phyloP scores from a whole-genome alignment of 768 basidiomycete genomes.

The Mycena kentingensis region DNA sequence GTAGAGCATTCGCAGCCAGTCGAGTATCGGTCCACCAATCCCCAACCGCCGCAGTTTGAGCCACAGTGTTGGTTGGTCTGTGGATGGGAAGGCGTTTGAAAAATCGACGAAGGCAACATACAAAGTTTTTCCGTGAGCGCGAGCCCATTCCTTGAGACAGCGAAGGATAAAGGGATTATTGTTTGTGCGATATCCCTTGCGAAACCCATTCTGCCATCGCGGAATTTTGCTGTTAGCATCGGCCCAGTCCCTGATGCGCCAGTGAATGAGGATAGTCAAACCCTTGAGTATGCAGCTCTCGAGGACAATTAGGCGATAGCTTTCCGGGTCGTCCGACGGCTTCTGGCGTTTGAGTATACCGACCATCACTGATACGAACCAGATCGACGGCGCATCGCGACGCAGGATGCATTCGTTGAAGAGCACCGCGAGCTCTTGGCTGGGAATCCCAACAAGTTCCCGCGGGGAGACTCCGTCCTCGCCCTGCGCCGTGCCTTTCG shows the following conservation, averaged over 20 bases:
- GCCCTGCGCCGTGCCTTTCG: neutral
- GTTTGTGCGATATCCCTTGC: constrained; percentile 26
- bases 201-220: constrained; percentile 33
- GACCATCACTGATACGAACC: neutral
- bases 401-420: constrained; percentile 2
- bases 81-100: constrained; percentile 33
- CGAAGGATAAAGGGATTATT: constrained; percentile 32
- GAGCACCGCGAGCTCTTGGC: neutral
- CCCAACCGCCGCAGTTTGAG: constrained; percentile 24
- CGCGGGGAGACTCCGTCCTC: neutral
- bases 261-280: constrained; percentile 26
- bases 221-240: constrained; percentile 24
- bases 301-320: constrained; percentile 23
- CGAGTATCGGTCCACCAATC: constrained; percentile 21
- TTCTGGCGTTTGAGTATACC: constrained; percentile 20
- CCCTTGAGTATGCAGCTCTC: constrained; percentile 27
- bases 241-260: constrained; percentile 17
- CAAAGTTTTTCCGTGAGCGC: constrained; percentile 9
- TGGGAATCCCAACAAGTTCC: neutral
- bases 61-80: constrained; percentile 30
- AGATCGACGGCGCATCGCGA: neutral
- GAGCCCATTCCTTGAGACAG: constrained; percentile 18
- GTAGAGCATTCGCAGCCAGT: constrained; percentile 22
- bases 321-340: constrained; percentile 11
- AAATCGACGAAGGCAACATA: constrained; percentile 24